Conservation (phyloP, 441 rosid species). For the Biscutella auriculata region DNA sequence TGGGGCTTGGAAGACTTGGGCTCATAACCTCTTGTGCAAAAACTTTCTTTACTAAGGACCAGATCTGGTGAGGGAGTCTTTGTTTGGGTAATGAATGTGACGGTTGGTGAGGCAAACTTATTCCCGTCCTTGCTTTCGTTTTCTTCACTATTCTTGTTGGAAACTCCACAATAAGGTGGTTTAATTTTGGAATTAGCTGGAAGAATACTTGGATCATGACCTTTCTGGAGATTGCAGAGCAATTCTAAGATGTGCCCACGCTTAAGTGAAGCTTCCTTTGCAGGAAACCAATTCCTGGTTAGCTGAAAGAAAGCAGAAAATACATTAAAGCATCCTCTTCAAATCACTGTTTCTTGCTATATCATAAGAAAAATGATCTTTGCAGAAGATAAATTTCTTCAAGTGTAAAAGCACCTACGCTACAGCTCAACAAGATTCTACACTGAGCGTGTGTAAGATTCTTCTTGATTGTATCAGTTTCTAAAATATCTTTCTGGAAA, state of each 20-base stretch:
- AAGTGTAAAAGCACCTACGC: not conserved
- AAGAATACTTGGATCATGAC: constrained; percentile 26
- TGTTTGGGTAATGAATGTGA: constrained; percentile 2
- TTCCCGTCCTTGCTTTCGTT: constrained; percentile 19
- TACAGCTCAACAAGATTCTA: not conserved
- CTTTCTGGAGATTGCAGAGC: constrained; percentile 38
- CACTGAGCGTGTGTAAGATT: not conserved
- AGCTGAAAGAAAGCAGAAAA: constrained; percentile 35
- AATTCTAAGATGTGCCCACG: constrained; percentile 38
- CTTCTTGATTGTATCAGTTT: not conserved
- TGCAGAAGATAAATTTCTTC: not conserved
- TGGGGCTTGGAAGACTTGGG: constrained; percentile 14
- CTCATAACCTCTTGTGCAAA: constrained; percentile 12
- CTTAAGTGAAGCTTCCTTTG: constrained; percentile 60
- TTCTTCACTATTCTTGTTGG: constrained; percentile 20
- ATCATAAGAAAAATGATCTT: not conserved
- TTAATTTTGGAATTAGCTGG: constrained; percentile 21
- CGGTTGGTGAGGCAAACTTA: constrained; percentile 21
- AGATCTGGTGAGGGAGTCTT: constrained; percentile 8
- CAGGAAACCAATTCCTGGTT: constrained; percentile 55
- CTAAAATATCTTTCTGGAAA: not conserved
- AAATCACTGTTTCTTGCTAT: constrained; percentile 4
- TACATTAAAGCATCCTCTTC: not conserved
- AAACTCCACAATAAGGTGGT: constrained; percentile 10
- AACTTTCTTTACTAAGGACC: constrained; percentile 8